Percentiles rank a stretch among this genome's conserved stretches.
phyloP scores from a whole-genome alignment of 352 stramenopile genomes.

The Globisporangium rhizosaccharum region DNA sequence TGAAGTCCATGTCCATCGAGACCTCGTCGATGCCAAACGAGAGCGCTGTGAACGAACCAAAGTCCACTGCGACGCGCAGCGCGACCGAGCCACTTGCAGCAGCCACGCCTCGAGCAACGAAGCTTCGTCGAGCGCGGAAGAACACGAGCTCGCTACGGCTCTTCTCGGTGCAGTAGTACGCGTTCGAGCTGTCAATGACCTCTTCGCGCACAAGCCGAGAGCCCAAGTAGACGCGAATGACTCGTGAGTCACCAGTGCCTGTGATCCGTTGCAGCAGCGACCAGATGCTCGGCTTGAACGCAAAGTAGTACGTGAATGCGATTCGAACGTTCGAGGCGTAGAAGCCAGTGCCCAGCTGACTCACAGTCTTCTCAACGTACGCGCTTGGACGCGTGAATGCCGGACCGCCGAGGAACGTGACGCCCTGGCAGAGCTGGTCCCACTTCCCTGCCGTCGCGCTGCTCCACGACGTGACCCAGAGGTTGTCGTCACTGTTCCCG shows the following conservation, averaged over 20 bases:
- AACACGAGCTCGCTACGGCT: constrained; percentile 23
- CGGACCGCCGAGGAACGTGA: constrained; percentile 39
- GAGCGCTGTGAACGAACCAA: constrained; percentile 29
- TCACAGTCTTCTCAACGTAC: constrained; percentile 40
- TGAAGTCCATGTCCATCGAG: constrained; percentile 56
- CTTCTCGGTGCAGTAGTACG: constrained; percentile 36
- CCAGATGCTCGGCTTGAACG: constrained; percentile 36
- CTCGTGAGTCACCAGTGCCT: constrained; percentile 28
- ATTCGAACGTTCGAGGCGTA: constrained; percentile 38
- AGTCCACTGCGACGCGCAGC: constrained; percentile 39
- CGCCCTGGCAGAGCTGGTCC: constrained; percentile 49
- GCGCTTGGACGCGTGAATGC: constrained; percentile 23
- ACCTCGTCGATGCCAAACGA: constrained; percentile 60
- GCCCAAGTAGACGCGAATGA: constrained; percentile 43
- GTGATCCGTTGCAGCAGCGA: constrained; percentile 13
- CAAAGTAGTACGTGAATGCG: constrained; percentile 62
- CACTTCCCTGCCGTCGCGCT: constrained; percentile 20
- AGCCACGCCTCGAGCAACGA: constrained; percentile 37
- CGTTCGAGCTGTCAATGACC: constrained; percentile 29
- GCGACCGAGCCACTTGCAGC: constrained; percentile 20
- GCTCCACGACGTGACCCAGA: constrained; percentile 50
- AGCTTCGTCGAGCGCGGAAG: constrained; percentile 27
- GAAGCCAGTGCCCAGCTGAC: constrained; percentile 19
- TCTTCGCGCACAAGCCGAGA: constrained; percentile 34
- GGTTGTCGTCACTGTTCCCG: constrained; percentile 45